These are phyloP conservation scores for Lotmaria passim DNA, from an alignment of 208 protist species.

Conservation along the genomic window DNA sequence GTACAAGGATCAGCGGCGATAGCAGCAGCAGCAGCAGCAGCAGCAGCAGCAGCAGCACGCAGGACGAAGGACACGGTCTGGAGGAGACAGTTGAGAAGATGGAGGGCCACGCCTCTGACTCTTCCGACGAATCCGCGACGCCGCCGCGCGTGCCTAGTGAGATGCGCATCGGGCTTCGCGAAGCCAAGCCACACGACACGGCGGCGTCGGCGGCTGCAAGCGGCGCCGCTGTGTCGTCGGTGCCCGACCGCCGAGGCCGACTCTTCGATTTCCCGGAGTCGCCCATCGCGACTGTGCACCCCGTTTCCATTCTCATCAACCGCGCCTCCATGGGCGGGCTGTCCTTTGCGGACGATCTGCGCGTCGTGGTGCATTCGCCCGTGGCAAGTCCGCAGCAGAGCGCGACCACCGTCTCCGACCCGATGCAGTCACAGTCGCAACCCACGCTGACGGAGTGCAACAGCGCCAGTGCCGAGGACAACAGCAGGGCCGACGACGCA, in stretches of 20 bases:
- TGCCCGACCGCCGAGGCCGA: background rate
- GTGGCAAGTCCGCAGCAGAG: slow-evolving; percentile 5
- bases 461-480: slow-evolving; percentile 1
- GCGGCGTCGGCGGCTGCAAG: background rate
- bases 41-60: slow-evolving; percentile 8
- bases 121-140: background rate
- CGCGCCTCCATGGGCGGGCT: slow-evolving; percentile 7
- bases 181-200: slow-evolving; percentile 1
- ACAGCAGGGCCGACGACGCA: background rate
- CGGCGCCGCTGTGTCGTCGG: background rate
- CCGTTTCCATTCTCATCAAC: slow-evolving; percentile 41
- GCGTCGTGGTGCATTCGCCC: slow-evolving; percentile 38
- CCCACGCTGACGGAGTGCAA: slow-evolving; percentile 11
- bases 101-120: background rate
- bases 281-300: slow-evolving; percentile 25
- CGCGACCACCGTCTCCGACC: slow-evolving; percentile 10
- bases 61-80: slow-evolving; percentile 7
- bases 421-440: slow-evolving; percentile 16
- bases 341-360: slow-evolving; percentile 15
- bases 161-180: slow-evolving; percentile 15
- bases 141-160: background rate
- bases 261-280: slow-evolving; percentile 28
- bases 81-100: slow-evolving; percentile 14
- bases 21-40: slow-evolving; percentile 4
- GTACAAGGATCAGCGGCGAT: too few species aligned